Evolutionary conservation across 2,329 filamentous ascomycete genomes (phyloP).

Genomic region (Colletotrichum orbiculare): DNA sequence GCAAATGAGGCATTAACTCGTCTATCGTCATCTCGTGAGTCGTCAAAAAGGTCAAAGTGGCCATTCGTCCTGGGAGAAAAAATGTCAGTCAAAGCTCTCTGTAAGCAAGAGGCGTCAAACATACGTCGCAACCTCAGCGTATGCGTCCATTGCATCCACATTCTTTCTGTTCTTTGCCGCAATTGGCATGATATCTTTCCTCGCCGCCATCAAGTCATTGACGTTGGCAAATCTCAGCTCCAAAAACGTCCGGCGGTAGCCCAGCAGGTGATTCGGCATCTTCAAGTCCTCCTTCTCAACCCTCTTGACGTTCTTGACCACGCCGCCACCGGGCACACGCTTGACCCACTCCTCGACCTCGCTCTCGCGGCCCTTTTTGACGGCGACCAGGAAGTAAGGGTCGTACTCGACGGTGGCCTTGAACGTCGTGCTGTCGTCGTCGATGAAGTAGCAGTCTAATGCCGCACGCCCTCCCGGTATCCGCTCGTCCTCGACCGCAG

Average conservation of each 20-base stretch:
- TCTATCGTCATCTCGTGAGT: constrained; percentile 82
- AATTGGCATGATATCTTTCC: constrained; percentile 86
- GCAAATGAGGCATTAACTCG: constrained; percentile 79
- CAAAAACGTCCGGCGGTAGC: constrained; percentile 88
- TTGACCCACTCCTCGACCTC: constrained; percentile 97
- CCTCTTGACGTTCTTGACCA: constrained; percentile 80
- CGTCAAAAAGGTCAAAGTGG: constrained; percentile 95
- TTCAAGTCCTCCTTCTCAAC: constrained; percentile 93
- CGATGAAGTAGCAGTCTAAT: constrained; percentile 97
- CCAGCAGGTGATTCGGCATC: constrained; percentile 95
- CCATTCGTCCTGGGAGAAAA: constrained; percentile 70
- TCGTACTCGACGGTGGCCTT: constrained; percentile 97
- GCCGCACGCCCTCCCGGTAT: constrained; percentile 86
- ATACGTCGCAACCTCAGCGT: constrained; percentile 93
- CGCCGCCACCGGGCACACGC: constrained; percentile 80
- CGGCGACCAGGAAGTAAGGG: constrained; percentile 93
- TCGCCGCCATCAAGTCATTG: constrained; percentile 83
- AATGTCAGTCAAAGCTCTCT: constrained; percentile 37
- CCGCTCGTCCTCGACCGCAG: constrained; percentile 86
- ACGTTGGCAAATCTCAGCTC: constrained; percentile 91
- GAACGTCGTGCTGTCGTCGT: constrained; percentile 88
- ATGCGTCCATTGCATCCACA: constrained; percentile 96
- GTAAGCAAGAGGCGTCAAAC: constrained; percentile 43
- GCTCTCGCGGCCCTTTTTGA: constrained; percentile 85
- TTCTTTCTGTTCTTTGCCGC: constrained; percentile 97